These are phyloP conservation scores for Saccharomycopsis javanensis DNA, from an alignment of 805 yeast genomes.

Conservation along the genomic window DNA sequence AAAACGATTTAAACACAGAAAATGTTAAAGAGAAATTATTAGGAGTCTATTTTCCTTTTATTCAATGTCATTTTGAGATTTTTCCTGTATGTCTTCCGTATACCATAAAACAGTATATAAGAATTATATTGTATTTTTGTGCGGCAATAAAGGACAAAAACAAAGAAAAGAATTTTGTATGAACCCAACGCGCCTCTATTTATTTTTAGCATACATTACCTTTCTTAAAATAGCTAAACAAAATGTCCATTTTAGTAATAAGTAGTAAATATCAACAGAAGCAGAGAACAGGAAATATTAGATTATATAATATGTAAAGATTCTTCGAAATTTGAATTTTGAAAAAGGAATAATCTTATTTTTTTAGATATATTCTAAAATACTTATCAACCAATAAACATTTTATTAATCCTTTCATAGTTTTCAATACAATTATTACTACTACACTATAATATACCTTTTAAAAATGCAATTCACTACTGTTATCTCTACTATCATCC, in stretches of 20 bases:
- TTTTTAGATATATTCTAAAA: not conserved
- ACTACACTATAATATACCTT: too few species aligned
- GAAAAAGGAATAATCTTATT: not conserved
- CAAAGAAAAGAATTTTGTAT: not conserved
- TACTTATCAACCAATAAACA: not conserved
- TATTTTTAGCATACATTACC: not conserved
- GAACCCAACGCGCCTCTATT: not conserved
- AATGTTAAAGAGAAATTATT: not conserved
- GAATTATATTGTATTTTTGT: not conserved
- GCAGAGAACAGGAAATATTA: not conserved
- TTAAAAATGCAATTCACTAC: conserved; percentile 18
- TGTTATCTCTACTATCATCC: conserved; percentile 8
- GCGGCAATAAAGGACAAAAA: not conserved
- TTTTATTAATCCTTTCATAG: not conserved
- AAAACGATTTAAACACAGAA: too few species aligned
- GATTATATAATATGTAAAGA: not conserved
- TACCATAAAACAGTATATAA: not conserved
- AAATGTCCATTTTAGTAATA: too few species aligned
- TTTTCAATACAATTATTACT: not conserved
- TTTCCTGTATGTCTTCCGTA: not conserved
- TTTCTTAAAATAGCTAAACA: not conserved
- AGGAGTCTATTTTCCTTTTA: not conserved
- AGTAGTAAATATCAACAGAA: not conserved
- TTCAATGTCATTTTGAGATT: not conserved
- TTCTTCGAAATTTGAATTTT: not conserved